These are phyloP conservation scores for Lactifluus rugatus DNA, from an alignment of 768 basidiomycete genomes.

Conservation along the genomic window DNA sequence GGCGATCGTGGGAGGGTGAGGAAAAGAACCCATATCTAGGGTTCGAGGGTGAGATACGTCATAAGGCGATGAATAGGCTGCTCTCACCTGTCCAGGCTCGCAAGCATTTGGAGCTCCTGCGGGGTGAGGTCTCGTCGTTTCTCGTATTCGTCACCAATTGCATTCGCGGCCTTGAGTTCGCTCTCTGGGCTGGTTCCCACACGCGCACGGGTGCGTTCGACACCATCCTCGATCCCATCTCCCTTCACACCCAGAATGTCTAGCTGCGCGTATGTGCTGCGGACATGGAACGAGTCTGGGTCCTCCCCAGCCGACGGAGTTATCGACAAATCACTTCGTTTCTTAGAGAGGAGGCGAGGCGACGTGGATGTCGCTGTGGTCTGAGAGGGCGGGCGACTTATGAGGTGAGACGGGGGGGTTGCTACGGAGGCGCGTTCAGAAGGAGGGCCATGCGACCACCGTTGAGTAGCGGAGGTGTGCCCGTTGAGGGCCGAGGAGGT, in stretches of 20 bases:
- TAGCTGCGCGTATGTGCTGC: conserved; percentile 83
- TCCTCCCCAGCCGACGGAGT: conserved; percentile 74
- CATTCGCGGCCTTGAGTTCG: conserved; percentile 47
- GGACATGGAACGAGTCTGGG: conserved; percentile 70
- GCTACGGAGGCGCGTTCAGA: conserved; percentile 4
- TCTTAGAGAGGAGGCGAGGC: conserved; percentile 8
- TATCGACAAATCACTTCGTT: conserved; percentile 45
- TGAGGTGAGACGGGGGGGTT: neutral
- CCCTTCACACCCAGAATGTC: conserved; percentile 86
- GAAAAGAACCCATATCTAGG: conserved; percentile 87
- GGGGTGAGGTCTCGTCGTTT: conserved; percentile 57
- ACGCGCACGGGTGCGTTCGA: conserved; percentile 84
- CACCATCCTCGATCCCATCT: conserved; percentile 89
- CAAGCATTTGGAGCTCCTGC: conserved; percentile 65
- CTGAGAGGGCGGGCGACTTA: conserved; percentile 3
- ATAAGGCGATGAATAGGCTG: neutral
- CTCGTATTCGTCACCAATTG: conserved; percentile 47
- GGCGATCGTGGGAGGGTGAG: conserved; percentile 71
- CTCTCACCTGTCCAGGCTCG: conserved; percentile 83
- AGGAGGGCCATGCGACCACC: conserved; percentile 1
- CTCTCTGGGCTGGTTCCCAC: conserved; percentile 45
- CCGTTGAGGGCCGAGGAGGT: neutral
- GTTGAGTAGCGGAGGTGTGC: neutral
- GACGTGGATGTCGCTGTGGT: conserved; percentile 16
- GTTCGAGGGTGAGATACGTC: neutral